Conservation (phyloP, 192 early-diverging fungal species). For the Geranomyces michiganensis region DNA sequence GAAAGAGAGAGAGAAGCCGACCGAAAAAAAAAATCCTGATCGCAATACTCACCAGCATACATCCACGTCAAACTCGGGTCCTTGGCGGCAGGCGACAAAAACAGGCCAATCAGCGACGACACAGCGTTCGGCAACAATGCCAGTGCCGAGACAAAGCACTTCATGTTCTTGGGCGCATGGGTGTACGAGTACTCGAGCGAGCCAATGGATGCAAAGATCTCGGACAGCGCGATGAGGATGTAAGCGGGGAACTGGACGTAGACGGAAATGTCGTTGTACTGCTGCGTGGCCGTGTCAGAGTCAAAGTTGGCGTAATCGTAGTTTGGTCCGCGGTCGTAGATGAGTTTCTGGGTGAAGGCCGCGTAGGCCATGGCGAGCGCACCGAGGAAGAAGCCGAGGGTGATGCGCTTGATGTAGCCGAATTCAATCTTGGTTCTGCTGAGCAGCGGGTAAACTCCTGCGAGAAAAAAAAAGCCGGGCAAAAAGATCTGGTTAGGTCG, state of each 20-base stretch:
- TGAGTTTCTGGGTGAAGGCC: constrained; percentile 61
- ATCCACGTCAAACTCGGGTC: constrained; percentile 19
- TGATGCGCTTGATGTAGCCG: constrained; percentile 66
- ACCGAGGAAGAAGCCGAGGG: constrained; percentile 67
- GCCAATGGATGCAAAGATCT: constrained; percentile 26
- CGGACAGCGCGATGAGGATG: constrained; percentile 17
- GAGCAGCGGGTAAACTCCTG: constrained; percentile 58
- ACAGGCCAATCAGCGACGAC: constrained; percentile 21
- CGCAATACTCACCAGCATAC: neutral
- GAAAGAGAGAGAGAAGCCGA: no score
- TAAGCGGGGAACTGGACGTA: constrained; percentile 19
- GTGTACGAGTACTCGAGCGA: constrained; percentile 33
- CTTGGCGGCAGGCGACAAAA: constrained; percentile 19
- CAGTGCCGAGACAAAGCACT: constrained; percentile 20
- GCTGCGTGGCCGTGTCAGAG: constrained; percentile 31
- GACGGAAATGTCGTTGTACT: constrained; percentile 10
- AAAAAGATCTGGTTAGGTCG: no score
- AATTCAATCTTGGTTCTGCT: constrained; percentile 53
- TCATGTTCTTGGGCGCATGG: constrained; percentile 21
- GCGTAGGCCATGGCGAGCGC: constrained; percentile 62
- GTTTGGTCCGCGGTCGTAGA: constrained; percentile 50
- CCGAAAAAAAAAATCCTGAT: no score
- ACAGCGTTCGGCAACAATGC: constrained; percentile 26
- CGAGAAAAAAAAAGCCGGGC: no score
- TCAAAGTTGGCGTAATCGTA: constrained; percentile 28